Evolutionary conservation across 305 asterid genomes (phyloP).

Genomic region (Ajuga reptans): DNA sequence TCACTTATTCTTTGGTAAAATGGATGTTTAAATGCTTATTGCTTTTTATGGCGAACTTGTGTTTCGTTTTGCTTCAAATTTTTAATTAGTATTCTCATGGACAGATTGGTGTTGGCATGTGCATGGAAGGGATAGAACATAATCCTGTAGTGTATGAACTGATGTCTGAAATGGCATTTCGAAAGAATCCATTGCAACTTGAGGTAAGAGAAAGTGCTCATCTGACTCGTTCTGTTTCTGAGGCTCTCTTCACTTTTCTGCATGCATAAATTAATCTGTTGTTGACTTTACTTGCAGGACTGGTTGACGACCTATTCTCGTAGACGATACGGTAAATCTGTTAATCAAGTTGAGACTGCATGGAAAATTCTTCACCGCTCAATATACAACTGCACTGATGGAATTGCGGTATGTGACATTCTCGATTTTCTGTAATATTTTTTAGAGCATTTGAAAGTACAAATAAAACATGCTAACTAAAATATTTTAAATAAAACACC

Average conservation of each 20-base stretch:
- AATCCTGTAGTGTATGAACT: slow-evolving; percentile 93
- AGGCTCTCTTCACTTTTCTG: not conserved
- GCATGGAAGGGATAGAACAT: slow-evolving; percentile 99
- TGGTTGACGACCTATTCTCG: slow-evolving; percentile 73
- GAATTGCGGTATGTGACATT: slow-evolving; percentile 62
- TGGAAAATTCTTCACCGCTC: slow-evolving; percentile 81
- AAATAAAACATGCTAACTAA: no score
- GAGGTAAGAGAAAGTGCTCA: slow-evolving; percentile 39
- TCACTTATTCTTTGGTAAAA: not conserved
- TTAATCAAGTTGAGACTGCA: slow-evolving; percentile 58
- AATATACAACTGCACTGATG: slow-evolving; percentile 88
- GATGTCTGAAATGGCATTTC: slow-evolving; percentile 97
- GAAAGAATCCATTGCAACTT: slow-evolving; percentile 44
- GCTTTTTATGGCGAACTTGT: not conserved
- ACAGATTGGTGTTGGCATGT: slow-evolving; percentile 96
- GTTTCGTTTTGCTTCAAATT: slow-evolving; percentile 12
- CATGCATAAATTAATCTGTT: not conserved
- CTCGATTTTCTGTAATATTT: no score
- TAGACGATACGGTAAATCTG: slow-evolving; percentile 77
- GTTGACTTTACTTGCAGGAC: slow-evolving; percentile 44
- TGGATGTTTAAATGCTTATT: not conserved
- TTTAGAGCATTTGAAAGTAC: no score
- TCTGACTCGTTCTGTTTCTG: not conserved
- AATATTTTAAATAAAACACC: no score
- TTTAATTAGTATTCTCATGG: slow-evolving; percentile 22